Evolutionary conservation across 129 eudicot genomes (phyloP).

Genomic region (Arctium minus): DNA sequence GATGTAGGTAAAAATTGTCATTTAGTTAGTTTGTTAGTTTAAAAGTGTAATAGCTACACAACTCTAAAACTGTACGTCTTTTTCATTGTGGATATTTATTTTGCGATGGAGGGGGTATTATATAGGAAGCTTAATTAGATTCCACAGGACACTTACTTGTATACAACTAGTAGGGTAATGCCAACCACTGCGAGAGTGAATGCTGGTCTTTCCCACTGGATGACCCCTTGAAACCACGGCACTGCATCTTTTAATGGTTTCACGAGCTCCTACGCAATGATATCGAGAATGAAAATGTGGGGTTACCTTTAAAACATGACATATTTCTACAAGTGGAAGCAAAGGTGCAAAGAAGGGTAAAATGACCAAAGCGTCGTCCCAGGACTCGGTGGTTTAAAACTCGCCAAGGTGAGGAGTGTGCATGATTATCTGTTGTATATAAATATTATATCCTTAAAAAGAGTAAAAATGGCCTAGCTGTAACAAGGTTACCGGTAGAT

Average conservation of each 20-base stretch:
- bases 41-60: not conserved
- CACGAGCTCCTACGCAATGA: constrained; percentile 56
- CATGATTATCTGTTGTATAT: not conserved
- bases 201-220: constrained; percentile 68
- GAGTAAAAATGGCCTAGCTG: not conserved
- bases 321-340: not conserved
- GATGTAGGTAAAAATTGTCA: not conserved
- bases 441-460: not conserved
- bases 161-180: constrained; percentile 47
- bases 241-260: constrained; percentile 40
- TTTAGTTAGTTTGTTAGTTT: not conserved
- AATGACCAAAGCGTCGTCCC: not conserved
- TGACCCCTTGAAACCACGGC: constrained; percentile 50
- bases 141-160: constrained; percentile 51
- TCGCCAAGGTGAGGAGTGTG: not conserved
- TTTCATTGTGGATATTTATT: not conserved
- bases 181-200: constrained; percentile 38
- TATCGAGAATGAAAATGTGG: not conserved
- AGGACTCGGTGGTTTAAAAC: not conserved
- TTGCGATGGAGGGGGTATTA: not conserved
- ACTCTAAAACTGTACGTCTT: not conserved
- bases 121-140: not conserved
- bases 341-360: not conserved
- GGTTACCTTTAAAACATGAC: not conserved
- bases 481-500: not conserved